phyloP scores from a whole-genome alignment of 2,329 filamentous ascomycete genomes.

The Venturia nashicola region DNA sequence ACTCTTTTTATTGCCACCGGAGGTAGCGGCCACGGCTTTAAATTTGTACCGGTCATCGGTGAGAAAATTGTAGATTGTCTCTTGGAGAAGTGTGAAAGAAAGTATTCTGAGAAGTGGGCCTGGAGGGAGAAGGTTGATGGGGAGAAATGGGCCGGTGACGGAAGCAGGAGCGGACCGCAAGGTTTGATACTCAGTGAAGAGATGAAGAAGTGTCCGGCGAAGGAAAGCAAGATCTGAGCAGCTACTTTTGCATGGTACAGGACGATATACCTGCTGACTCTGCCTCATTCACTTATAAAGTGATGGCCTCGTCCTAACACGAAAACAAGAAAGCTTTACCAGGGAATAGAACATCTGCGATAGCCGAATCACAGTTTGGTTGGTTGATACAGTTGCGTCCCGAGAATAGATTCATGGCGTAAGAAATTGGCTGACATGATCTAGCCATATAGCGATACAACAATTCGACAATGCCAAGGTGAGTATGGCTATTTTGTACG shows the following conservation, averaged over 20 bases:
- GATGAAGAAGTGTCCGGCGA: conserved; percentile 21
- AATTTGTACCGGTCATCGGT: conserved; percentile 48
- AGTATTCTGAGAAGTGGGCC: conserved; percentile 51
- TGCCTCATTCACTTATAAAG: neutral
- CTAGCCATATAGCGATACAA: too few species aligned
- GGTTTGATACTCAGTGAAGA: conserved; percentile 28
- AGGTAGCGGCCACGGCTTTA: conserved; percentile 50
- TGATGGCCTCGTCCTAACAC: neutral
- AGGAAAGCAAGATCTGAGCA: neutral
- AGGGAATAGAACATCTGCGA: too few species aligned
- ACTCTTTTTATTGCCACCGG: conserved; percentile 48
- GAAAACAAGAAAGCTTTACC: too few species aligned
- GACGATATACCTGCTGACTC: neutral
- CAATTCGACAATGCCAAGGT: too few species aligned
- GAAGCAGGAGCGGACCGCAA: conserved; percentile 24
- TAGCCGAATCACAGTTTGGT: too few species aligned
- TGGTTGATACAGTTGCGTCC: too few species aligned
- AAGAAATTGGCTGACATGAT: too few species aligned
- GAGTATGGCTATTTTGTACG: too few species aligned
- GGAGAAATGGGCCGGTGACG: conserved; percentile 23
- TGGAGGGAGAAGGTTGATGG: conserved; percentile 27
- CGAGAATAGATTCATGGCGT: too few species aligned
- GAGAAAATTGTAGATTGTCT: conserved; percentile 42
- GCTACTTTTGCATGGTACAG: neutral
- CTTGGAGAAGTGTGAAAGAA: conserved; percentile 23